Evolutionary conservation across 768 basidiomycete genomes (phyloP).

Genomic region (Mycena chlorophos): DNA sequence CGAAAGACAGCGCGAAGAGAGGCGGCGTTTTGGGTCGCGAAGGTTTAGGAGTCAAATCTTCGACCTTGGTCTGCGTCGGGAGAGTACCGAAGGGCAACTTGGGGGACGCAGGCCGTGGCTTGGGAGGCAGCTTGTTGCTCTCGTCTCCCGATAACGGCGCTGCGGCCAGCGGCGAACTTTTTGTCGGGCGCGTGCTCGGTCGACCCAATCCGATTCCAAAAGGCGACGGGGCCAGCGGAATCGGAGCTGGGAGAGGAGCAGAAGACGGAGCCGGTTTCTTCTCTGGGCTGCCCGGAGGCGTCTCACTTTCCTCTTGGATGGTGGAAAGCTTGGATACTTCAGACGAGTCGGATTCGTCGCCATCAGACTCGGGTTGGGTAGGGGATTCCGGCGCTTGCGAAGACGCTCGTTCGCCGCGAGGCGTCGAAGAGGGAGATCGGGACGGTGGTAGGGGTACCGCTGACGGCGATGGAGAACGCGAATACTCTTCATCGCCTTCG

Average conservation of each 20-base stretch:
- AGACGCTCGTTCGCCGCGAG: constrained; percentile 51
- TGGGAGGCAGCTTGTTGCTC: constrained; percentile 35
- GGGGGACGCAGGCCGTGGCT: constrained; percentile 42
- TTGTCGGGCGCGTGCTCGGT: constrained; percentile 62
- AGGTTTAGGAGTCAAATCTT: constrained; percentile 26
- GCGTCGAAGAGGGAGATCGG: constrained; percentile 60
- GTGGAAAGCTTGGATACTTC: constrained; percentile 11
- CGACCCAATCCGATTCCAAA: constrained; percentile 53
- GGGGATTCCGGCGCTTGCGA: constrained; percentile 41
- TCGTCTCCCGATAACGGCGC: constrained; percentile 49
- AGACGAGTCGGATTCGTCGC: constrained; percentile 19
- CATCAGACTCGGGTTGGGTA: constrained; percentile 30
- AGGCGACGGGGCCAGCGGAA: constrained; percentile 37
- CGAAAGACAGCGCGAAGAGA: constrained; percentile 34
- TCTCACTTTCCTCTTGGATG: constrained; percentile 3
- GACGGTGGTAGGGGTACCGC: constrained; percentile 41
- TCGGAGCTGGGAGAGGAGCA: constrained; percentile 26
- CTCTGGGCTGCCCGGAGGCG: neutral
- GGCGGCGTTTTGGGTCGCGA: constrained; percentile 53
- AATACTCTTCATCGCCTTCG: constrained; percentile 32
- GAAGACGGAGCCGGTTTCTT: neutral
- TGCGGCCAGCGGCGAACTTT: constrained; percentile 77
- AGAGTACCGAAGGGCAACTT: constrained; percentile 38
- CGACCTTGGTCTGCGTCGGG: constrained; percentile 29
- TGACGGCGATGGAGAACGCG: constrained; percentile 28